A percentile compares a stretch with the other conserved stretches of the same genome.
phyloP scores from a whole-genome alignment of 257 asterid species.

The Solanum tarijense region DNA sequence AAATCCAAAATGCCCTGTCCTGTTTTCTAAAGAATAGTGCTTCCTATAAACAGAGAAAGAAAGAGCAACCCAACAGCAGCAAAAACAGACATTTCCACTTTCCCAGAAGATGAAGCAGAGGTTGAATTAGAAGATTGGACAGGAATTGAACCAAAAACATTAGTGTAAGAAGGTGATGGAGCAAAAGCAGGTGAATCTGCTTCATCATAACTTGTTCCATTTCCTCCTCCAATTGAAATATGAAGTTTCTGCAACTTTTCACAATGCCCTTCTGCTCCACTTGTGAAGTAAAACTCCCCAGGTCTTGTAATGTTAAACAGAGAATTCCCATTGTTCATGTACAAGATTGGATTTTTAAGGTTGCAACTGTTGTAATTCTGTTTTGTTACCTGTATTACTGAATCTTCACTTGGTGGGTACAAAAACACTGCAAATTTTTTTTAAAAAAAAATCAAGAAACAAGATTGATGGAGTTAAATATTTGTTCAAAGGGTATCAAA shows the following conservation, averaged over 20 bases:
- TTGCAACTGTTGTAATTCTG: constrained; percentile 53
- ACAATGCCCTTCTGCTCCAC: constrained; percentile 65
- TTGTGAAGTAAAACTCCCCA: constrained; percentile 67
- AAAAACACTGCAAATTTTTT: constrained; percentile 80
- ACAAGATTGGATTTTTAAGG: constrained; percentile 66
- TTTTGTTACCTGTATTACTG: constrained; percentile 62
- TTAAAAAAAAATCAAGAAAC: not conserved
- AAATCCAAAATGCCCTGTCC: not conserved
- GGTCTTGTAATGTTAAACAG: constrained; percentile 49
- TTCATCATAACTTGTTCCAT: constrained; percentile 33
- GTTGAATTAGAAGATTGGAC: constrained; percentile 15
- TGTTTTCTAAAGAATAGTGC: not conserved
- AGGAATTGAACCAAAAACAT: constrained; percentile 65
- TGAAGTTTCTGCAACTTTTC: constrained; percentile 59
- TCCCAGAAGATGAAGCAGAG: constrained; percentile 16
- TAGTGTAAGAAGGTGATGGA: constrained; percentile 64
- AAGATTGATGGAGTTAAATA: not conserved
- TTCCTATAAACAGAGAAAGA: not conserved
- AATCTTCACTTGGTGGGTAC: constrained; percentile 95
- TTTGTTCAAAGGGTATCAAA: not conserved
- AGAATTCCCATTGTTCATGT: constrained; percentile 73
- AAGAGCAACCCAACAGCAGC: constrained; percentile 19
- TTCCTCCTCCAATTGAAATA: constrained; percentile 50
- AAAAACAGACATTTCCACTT: constrained; percentile 10
- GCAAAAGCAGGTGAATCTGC: constrained; percentile 32